Conservation (phyloP, 441 rosid species). For the Euphorbia celastroides region DNA sequence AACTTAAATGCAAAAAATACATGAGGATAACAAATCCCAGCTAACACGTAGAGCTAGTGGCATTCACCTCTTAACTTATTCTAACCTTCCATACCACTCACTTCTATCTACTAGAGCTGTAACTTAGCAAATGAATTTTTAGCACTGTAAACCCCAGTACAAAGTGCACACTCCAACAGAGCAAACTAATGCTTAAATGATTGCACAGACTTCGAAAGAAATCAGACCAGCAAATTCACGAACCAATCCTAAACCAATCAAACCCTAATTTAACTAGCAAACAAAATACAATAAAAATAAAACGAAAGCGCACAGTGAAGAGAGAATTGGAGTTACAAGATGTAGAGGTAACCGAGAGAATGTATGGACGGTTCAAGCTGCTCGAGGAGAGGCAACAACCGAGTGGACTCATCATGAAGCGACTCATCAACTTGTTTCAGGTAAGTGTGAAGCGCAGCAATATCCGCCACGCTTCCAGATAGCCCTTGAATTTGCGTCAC, state of each 20-base stretch:
- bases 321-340: conserved; percentile 47
- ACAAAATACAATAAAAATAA: conserved; percentile 1
- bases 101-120: neutral
- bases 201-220: neutral
- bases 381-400: conserved; percentile 51
- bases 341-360: conserved; percentile 85
- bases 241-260: neutral
- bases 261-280: conserved; percentile 6
- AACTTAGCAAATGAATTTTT: neutral
- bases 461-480: conserved; percentile 51
- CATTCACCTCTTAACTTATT: neutral
- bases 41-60: neutral
- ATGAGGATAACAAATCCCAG: neutral
- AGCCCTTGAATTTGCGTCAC: conserved; percentile 81
- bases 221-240: neutral
- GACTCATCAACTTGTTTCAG: conserved; percentile 60
- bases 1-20: neutral
- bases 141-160: neutral
- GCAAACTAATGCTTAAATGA: neutral
- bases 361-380: conserved; percentile 80
- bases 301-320: neutral
- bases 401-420: conserved; percentile 49
- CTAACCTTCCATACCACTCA: neutral
- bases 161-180: neutral
- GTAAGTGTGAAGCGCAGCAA: conserved; percentile 46